phyloP scores from a whole-genome alignment of 208 protist genomes.

The Leishmania tarentolae region DNA sequence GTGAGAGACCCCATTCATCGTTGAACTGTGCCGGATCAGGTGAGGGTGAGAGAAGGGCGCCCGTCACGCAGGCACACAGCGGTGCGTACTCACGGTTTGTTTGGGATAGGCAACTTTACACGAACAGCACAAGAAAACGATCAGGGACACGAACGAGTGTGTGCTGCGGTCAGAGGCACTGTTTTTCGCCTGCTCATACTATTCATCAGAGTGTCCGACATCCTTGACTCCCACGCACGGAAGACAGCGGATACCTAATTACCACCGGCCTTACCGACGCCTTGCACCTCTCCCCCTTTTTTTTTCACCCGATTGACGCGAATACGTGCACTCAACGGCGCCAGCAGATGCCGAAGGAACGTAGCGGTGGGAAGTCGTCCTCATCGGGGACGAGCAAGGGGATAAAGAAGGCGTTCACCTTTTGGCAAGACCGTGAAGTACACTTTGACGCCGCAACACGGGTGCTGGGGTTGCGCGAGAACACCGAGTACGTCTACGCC shows the following conservation, averaged over 20 bases:
- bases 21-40: background rate
- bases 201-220: background rate
- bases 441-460: slow-evolving; percentile 83
- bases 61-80: background rate
- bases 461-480: slow-evolving; percentile 61
- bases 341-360: background rate
- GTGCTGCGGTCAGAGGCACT: background rate
- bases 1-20: background rate
- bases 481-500: slow-evolving; percentile 83
- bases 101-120: background rate
- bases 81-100: background rate
- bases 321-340: background rate
- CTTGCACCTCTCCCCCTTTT: background rate
- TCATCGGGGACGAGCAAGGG: slow-evolving; percentile 11
- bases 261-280: background rate
- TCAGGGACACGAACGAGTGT: background rate
- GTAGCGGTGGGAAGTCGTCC: background rate
- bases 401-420: slow-evolving; percentile 50
- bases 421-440: slow-evolving; percentile 97
- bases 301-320: background rate
- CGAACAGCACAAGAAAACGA: background rate
- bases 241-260: background rate
- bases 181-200: background rate
- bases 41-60: background rate
- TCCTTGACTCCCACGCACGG: background rate